Evolutionary conservation across 2,329 filamentous ascomycete genomes (phyloP).

Genomic region (Ophiobolus disseminans): DNA sequence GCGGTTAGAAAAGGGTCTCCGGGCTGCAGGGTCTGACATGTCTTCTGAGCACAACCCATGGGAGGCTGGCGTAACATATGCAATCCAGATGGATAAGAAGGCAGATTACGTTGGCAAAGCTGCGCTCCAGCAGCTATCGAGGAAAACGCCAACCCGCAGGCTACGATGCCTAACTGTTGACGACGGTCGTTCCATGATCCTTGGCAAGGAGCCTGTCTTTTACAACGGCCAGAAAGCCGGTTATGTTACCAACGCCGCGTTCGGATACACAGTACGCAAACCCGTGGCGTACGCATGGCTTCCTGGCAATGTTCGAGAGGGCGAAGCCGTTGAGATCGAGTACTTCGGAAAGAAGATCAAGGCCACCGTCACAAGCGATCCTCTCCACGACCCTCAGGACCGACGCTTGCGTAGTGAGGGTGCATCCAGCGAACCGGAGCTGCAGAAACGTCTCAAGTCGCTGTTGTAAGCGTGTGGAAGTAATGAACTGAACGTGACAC

Average conservation of each 20-base stretch:
- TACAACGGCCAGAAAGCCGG: constrained; percentile 56
- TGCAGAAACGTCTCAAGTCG: constrained; percentile 32
- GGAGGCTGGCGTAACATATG: constrained; percentile 63
- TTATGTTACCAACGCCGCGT: constrained; percentile 68
- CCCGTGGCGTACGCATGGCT: constrained; percentile 68
- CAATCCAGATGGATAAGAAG: constrained; percentile 57
- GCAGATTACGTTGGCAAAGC: constrained; percentile 60
- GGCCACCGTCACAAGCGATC: constrained; percentile 62
- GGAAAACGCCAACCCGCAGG: constrained; percentile 42
- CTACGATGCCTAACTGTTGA: constrained; percentile 63
- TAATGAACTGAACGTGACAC: constrained; percentile 15
- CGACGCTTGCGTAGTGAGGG: constrained; percentile 43
- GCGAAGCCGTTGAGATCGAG: constrained; percentile 64
- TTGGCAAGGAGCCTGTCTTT: constrained; percentile 70
- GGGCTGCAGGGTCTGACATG: constrained; percentile 65
- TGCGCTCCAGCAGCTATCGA: constrained; percentile 55
- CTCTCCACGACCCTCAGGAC: constrained; percentile 56
- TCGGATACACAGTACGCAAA: constrained; percentile 65
- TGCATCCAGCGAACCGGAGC: constrained; percentile 20
- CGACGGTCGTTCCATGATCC: constrained; percentile 63
- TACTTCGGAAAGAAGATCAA: constrained; percentile 65
- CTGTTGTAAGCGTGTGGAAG: constrained; percentile 20
- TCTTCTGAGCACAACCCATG: constrained; percentile 67
- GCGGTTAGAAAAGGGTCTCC: constrained; percentile 66
- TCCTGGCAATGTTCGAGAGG: constrained; percentile 56